Evolutionary conservation across 805 yeast genomes (phyloP).

Genomic region (Candida sanyiensis): DNA sequence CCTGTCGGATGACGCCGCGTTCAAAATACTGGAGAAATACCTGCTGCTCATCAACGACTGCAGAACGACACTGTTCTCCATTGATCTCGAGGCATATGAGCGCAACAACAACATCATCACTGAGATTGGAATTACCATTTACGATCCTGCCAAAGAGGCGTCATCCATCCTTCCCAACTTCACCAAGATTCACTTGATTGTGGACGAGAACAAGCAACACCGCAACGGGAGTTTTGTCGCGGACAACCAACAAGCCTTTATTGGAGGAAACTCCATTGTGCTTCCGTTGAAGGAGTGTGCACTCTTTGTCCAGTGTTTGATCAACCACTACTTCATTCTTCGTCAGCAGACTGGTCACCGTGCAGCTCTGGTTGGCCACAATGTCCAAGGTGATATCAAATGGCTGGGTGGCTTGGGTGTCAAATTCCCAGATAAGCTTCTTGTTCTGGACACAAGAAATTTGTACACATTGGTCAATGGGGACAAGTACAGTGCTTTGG

Average conservation of each 20-base stretch:
- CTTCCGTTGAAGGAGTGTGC: constrained; percentile 33
- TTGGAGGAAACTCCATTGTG: constrained; percentile 39
- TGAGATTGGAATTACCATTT: constrained; percentile 18
- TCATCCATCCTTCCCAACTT: constrained; percentile 12
- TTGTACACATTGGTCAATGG: constrained; percentile 38
- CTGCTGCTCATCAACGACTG: constrained; percentile 1
- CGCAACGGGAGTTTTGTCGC: constrained; percentile 47
- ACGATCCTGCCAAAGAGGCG: constrained; percentile 17
- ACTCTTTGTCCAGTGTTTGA: constrained; percentile 33
- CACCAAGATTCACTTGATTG: constrained; percentile 30
- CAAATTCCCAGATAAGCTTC: constrained; percentile 30
- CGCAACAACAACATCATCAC: constrained; percentile 3
- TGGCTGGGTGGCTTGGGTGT: constrained; percentile 44
- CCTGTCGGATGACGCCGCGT: background rate
- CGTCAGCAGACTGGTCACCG: constrained; percentile 16
- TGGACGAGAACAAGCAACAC: constrained; percentile 34
- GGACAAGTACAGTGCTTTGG: constrained; percentile 32
- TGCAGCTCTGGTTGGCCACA: constrained; percentile 48
- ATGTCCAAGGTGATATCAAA: constrained; percentile 43
- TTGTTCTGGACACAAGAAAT: constrained; percentile 40
- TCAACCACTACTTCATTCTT: constrained; percentile 35
- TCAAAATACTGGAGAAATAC: background rate
- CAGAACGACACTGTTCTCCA: constrained; percentile 2
- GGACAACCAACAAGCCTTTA: constrained; percentile 42
- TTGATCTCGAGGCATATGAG: constrained; percentile 4